phyloP scores from a whole-genome alignment of 371 early-diverging fungal genomes.

The Mortierella sp. region DNA sequence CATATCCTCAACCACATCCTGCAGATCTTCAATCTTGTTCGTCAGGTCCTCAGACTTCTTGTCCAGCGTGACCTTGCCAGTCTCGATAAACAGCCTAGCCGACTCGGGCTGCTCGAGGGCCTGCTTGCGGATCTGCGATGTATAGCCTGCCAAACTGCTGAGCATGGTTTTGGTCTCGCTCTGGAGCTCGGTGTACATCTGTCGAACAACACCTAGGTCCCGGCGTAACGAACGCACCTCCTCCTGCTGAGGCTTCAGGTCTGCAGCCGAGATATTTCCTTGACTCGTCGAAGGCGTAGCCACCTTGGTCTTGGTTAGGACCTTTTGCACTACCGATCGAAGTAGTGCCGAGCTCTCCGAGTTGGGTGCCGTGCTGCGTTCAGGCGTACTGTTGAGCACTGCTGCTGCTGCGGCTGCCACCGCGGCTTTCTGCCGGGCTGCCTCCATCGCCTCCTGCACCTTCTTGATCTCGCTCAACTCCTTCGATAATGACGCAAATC shows the following conservation, averaged over 20 bases:
- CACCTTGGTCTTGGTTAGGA: conserved; percentile 32
- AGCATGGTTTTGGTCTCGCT: conserved; percentile 62
- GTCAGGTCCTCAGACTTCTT: conserved; percentile 67
- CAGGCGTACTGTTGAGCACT: conserved; percentile 12
- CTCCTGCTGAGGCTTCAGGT: conserved; percentile 58
- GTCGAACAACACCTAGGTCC: conserved; percentile 74
- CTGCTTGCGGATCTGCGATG: conserved; percentile 57
- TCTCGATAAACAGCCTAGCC: conserved; percentile 64
- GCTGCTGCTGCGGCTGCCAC: conserved; percentile 14
- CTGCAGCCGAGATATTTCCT: conserved; percentile 53
- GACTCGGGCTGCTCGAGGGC: conserved; percentile 49
- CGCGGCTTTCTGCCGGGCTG: conserved; percentile 45
- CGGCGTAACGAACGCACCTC: conserved; percentile 64
- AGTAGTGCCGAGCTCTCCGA: conserved; percentile 29
- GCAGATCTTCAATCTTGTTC: conserved; percentile 72
- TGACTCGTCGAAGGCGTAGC: conserved; percentile 3
- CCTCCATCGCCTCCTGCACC: conserved; percentile 38
- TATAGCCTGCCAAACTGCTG: conserved; percentile 59
- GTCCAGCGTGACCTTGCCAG: conserved; percentile 72
- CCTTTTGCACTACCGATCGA: conserved; percentile 49
- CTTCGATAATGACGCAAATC: conserved; percentile 56
- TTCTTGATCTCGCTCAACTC: conserved; percentile 60
- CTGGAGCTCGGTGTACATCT: conserved; percentile 69
- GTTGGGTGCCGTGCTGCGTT: conserved; percentile 1
- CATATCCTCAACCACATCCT: conserved; percentile 80